phyloP scores from a whole-genome alignment of 495 filamentous ascomycete genomes.

The Tuber borchii region DNA sequence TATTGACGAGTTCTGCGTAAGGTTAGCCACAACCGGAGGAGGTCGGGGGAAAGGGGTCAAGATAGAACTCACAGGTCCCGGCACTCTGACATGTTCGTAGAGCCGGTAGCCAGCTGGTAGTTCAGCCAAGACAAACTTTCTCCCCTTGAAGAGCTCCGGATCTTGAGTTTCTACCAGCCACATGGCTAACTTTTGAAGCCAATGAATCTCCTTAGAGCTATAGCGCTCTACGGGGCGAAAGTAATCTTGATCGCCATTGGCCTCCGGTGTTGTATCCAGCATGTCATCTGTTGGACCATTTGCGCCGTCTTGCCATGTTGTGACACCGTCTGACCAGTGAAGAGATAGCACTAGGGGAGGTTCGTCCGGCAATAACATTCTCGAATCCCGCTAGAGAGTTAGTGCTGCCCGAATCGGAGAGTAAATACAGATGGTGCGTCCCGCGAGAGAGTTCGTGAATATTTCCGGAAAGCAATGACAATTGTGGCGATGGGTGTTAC shows the following conservation, averaged over 20 bases:
- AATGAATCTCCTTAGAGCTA: slow-evolving; percentile 36
- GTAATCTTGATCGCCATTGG: slow-evolving; percentile 36
- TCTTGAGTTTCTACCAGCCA: slow-evolving; percentile 32
- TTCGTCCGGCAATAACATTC: neutral
- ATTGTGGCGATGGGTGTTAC: neutral
- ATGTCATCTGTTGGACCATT: slow-evolving; percentile 40
- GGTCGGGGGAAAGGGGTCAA: neutral
- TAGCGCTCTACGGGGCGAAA: slow-evolving; percentile 30
- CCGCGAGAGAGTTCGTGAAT: neutral
- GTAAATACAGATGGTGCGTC: neutral
- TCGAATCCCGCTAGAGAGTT: neutral
- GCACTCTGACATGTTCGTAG: slow-evolving; percentile 51
- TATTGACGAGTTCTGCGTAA: slow-evolving; percentile 10
- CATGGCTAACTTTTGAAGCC: slow-evolving; percentile 34
- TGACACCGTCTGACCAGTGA: slow-evolving; percentile 38
- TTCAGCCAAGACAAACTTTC: slow-evolving; percentile 48
- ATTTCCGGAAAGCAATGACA: neutral
- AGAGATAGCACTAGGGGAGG: slow-evolving; percentile 15
- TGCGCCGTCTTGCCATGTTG: slow-evolving; percentile 37
- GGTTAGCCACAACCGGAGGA: neutral
- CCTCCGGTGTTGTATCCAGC: slow-evolving; percentile 34
- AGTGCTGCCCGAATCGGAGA: neutral
- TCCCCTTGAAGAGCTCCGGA: slow-evolving; percentile 42
- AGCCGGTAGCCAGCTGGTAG: slow-evolving; percentile 56
- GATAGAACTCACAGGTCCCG: slow-evolving; percentile 25